Conservation (phyloP, 75 land plant species). For the Picea sitchensis region DNA sequence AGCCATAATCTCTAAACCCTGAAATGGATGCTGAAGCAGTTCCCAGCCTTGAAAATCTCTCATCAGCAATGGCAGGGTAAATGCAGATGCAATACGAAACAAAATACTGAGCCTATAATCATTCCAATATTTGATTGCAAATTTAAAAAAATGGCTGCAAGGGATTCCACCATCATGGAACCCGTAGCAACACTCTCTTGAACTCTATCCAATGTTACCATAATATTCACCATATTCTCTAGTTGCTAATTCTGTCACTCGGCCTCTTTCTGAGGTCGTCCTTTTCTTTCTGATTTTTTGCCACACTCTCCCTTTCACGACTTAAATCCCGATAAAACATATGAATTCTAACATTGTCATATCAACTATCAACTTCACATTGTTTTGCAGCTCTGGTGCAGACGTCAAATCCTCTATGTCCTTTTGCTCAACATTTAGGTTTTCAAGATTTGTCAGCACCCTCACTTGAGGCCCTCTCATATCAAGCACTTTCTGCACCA, state of each 20-base stretch:
- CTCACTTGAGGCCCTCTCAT: slow-evolving; percentile 91
- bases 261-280: slow-evolving; percentile 47
- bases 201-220: slow-evolving; percentile 25
- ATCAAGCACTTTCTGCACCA: slow-evolving; percentile 13
- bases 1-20: no score
- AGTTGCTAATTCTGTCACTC: slow-evolving; percentile 59
- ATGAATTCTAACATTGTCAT: slow-evolving; percentile 73
- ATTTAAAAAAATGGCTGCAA: slow-evolving; percentile 53
- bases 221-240: slow-evolving; percentile 54
- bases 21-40: slow-evolving; percentile 36
- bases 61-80: slow-evolving; percentile 62
- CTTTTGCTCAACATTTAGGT: slow-evolving; percentile 78
- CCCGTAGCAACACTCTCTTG: slow-evolving; percentile 27
- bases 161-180: slow-evolving; percentile 42
- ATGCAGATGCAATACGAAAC: slow-evolving; percentile 73
- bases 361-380: slow-evolving; percentile 32
- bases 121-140: slow-evolving; percentile 39
- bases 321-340: slow-evolving; percentile 34
- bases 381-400: slow-evolving; percentile 7
- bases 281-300: slow-evolving; percentile 40
- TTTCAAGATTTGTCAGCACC: slow-evolving; percentile 76
- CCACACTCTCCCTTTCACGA: slow-evolving; percentile 51
- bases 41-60: slow-evolving; percentile 89
- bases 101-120: slow-evolving; percentile 83
- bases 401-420: slow-evolving; percentile 63